Conservation (phyloP, 805 yeast species). For the Saccharomycopsis synnaedendra region DNA sequence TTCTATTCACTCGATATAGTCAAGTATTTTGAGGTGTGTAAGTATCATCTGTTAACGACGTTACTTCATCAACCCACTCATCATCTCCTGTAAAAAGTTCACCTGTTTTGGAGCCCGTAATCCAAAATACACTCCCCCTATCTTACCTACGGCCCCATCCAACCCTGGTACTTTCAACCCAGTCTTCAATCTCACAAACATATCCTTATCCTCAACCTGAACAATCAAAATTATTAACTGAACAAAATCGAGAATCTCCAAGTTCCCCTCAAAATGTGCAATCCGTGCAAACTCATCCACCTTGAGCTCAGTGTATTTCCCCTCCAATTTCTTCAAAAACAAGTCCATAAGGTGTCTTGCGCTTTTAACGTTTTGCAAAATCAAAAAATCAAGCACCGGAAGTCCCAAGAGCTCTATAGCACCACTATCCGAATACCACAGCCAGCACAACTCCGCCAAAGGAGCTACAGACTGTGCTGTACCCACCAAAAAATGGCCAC, state of each 20-base stretch:
- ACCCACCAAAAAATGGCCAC: conserved; percentile 60
- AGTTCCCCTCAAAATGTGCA: conserved; percentile 22
- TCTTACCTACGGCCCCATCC: conserved; percentile 35
- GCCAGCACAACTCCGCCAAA: conserved; percentile 29
- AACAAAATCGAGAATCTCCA: conserved; percentile 50
- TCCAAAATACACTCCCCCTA: conserved; percentile 56
- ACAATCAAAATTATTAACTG: conserved; percentile 55
- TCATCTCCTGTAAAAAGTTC: conserved; percentile 58
- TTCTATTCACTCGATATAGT: too few relatives aligned
- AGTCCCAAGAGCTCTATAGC: conserved; percentile 6
- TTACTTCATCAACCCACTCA: conserved; percentile 47
- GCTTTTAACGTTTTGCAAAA: conserved; percentile 26
- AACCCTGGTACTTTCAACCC: conserved; percentile 30
- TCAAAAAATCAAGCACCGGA: conserved; percentile 15
- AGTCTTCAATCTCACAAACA: conserved; percentile 39
- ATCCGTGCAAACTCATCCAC: conserved; percentile 22
- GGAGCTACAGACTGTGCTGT: conserved; percentile 29
- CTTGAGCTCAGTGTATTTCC: conserved; percentile 14
- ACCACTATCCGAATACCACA: conserved; percentile 31
- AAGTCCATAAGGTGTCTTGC: conserved; percentile 25
- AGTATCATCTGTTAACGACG: not conserved
- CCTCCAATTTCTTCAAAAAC: conserved; percentile 20
- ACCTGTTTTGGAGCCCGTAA: conserved; percentile 40
- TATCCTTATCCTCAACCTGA: conserved; percentile 38
- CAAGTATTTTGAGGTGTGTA: too few relatives aligned